phyloP scores from a whole-genome alignment of 2,329 filamentous ascomycete genomes.

The Fusarium redolens region DNA sequence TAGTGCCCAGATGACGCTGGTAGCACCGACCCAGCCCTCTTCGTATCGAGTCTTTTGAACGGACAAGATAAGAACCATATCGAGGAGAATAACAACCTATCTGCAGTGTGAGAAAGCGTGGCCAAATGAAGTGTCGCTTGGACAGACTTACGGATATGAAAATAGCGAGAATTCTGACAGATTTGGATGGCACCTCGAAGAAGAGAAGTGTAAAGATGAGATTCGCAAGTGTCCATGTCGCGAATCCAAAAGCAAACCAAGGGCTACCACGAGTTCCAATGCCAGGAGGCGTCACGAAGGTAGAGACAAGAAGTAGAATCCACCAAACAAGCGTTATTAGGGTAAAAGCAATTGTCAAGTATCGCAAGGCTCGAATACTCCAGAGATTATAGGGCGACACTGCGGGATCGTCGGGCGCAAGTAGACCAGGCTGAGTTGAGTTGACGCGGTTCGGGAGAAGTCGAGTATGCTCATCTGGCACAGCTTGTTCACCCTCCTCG shows the following conservation, averaged over 20 bases:
- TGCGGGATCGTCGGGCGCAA: conserved; percentile 58
- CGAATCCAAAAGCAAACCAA: conserved; percentile 89
- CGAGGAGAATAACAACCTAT: conserved; percentile 59
- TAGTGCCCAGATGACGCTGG: conserved; percentile 83
- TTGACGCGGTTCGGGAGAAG: conserved; percentile 77
- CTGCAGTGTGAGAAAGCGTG: conserved; percentile 18
- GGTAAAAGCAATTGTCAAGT: conserved; percentile 81
- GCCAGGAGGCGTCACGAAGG: conserved; percentile 89
- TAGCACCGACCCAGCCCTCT: conserved; percentile 92
- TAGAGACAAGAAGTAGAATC: conserved; percentile 86
- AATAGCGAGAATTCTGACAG: conserved; percentile 78
- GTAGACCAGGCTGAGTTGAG: conserved; percentile 51
- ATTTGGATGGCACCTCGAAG: conserved; percentile 84
- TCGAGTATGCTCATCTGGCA: conserved; percentile 67
- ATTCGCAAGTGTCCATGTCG: conserved; percentile 80
- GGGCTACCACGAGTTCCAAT: conserved; percentile 90
- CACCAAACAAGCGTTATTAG: conserved; percentile 89
- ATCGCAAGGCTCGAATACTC: conserved; percentile 84
- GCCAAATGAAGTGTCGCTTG: conserved; percentile 19
- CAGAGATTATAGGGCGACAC: conserved; percentile 95
- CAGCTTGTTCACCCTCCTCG: conserved; percentile 44
- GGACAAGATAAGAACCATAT: conserved; percentile 82
- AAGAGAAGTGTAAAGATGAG: conserved; percentile 84
- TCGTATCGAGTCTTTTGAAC: conserved; percentile 81
- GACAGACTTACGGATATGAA: conserved; percentile 63